These are phyloP conservation scores for Mycena metata DNA, from an alignment of 768 basidiomycete genomes.

Conservation along the genomic window DNA sequence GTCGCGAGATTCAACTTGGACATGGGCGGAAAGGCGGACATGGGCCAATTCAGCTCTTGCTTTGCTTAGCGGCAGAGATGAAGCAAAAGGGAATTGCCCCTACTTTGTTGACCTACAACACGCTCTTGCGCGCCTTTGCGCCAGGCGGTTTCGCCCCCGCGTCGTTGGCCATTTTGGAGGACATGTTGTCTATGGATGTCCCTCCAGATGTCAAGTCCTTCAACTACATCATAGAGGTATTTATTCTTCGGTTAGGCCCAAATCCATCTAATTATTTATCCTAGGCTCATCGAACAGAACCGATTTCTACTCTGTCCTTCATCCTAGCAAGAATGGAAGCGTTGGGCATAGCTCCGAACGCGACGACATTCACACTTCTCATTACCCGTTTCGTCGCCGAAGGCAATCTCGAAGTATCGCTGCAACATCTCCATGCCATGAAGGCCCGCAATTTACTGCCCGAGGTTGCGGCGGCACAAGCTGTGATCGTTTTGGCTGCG, in stretches of 20 bases:
- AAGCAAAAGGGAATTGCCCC: slow-evolving; percentile 68
- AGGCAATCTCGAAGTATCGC: slow-evolving; percentile 73
- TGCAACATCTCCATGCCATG: slow-evolving; percentile 75
- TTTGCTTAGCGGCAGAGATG: slow-evolving; percentile 69
- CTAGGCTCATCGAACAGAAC: slow-evolving; percentile 62
- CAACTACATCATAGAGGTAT: slow-evolving; percentile 66
- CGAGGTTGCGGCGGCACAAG: slow-evolving; percentile 62
- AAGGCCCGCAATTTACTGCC: slow-evolving; percentile 63
- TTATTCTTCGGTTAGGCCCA: slow-evolving; percentile 3
- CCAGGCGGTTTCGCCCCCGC: slow-evolving; percentile 60
- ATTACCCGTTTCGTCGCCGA: slow-evolving; percentile 60
- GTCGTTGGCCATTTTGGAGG: slow-evolving; percentile 76
- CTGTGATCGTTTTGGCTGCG: slow-evolving; percentile 68
- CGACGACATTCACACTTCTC: slow-evolving; percentile 65
- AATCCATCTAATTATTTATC: slow-evolving; percentile 28
- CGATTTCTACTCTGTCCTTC: slow-evolving; percentile 58
- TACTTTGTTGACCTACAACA: slow-evolving; percentile 67
- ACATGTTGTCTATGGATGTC: slow-evolving; percentile 70
- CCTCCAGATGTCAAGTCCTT: slow-evolving; percentile 65
- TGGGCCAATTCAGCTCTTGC: slow-evolving; percentile 52
- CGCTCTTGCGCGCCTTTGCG: slow-evolving; percentile 65
- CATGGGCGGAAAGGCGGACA: slow-evolving; percentile 47
- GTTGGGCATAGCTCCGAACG: slow-evolving; percentile 62
- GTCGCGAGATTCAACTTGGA: slow-evolving; percentile 49
- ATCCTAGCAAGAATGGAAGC: slow-evolving; percentile 70